A percentile compares a stretch with the other conserved stretches of the same genome.
phyloP scores from a whole-genome alignment of 192 early-diverging fungal genomes.

The Backusella luteola region DNA sequence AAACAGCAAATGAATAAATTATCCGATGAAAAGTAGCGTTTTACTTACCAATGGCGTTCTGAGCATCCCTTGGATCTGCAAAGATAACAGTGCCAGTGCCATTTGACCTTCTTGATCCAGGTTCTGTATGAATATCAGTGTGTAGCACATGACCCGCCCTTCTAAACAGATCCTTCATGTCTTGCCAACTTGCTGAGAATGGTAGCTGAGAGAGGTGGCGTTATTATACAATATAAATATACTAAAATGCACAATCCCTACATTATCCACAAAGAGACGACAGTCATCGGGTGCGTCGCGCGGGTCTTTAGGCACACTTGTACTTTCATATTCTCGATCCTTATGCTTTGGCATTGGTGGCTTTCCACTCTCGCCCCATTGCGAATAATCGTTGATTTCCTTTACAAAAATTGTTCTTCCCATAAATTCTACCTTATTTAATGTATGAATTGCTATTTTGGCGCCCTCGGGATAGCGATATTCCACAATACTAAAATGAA shows the following conservation, averaged over 20 bases:
- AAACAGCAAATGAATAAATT: not conserved
- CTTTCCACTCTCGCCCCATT: not conserved
- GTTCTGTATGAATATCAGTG: slow-evolving; percentile 65
- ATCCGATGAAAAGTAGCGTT: no score
- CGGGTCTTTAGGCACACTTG: slow-evolving; percentile 34
- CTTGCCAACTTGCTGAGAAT: slow-evolving; percentile 80
- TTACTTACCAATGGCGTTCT: slow-evolving; percentile 71
- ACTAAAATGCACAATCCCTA: slow-evolving; percentile 25
- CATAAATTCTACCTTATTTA: slow-evolving; percentile 69
- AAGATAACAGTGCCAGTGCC: slow-evolving; percentile 79
- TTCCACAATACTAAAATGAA: slow-evolving; percentile 67
- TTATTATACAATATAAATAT: slow-evolving; percentile 3
- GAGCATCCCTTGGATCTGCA: slow-evolving; percentile 64
- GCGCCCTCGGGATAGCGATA: slow-evolving; percentile 76
- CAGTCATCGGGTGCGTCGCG: slow-evolving; percentile 41
- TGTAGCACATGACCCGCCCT: slow-evolving; percentile 66
- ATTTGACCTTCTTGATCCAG: slow-evolving; percentile 61
- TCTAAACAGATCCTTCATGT: slow-evolving; percentile 84
- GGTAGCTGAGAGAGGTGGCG: slow-evolving; percentile 55
- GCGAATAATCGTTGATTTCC: slow-evolving; percentile 48
- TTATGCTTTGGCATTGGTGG: slow-evolving; percentile 15
- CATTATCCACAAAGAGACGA: slow-evolving; percentile 66
- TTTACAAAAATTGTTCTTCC: slow-evolving; percentile 76
- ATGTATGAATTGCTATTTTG: slow-evolving; percentile 66
- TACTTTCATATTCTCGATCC: slow-evolving; percentile 63